Evolutionary conservation across 495 filamentous ascomycete species (phyloP).

Genomic region (Aspergillus affinis): DNA sequence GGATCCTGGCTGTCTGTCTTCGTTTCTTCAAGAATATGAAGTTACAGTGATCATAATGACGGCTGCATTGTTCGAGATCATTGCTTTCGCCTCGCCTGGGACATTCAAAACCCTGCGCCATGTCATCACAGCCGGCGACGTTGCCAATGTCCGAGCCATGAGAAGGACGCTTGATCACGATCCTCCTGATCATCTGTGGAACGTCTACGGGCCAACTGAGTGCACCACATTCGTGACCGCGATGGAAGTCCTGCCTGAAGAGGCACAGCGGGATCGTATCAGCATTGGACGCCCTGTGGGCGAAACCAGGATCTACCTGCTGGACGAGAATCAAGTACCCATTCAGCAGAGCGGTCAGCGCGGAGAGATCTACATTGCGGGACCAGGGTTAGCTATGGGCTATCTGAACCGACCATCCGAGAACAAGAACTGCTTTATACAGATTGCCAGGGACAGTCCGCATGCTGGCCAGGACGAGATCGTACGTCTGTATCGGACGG

Average conservation of each 20-base stretch:
- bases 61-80: conserved; percentile 2
- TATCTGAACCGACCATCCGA: conserved; percentile 9
- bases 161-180: background rate
- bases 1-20: background rate
- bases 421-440: conserved; percentile 3
- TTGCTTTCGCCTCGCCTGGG: background rate
- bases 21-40: background rate
- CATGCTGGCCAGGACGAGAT: background rate
- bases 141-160: background rate
- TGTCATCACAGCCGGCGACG: conserved; percentile 2
- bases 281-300: conserved; percentile 9
- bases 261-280: conserved; percentile 3
- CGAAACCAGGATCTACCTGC: conserved; percentile 2
- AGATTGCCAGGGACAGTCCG: background rate
- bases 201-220: conserved; percentile 14
- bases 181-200: conserved; percentile 10
- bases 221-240: conserved; percentile 6
- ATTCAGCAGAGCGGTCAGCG: background rate
- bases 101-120: background rate
- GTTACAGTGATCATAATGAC: background rate
- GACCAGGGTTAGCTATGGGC: conserved; percentile 2
- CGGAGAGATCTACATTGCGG: conserved; percentile 7
- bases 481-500: conserved; percentile 3
- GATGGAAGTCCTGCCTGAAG: conserved; percentile 1
- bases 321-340: conserved; percentile 1